Evolutionary conservation across 257 asterid genomes (phyloP).

Genomic region (Scutellaria barbata): DNA sequence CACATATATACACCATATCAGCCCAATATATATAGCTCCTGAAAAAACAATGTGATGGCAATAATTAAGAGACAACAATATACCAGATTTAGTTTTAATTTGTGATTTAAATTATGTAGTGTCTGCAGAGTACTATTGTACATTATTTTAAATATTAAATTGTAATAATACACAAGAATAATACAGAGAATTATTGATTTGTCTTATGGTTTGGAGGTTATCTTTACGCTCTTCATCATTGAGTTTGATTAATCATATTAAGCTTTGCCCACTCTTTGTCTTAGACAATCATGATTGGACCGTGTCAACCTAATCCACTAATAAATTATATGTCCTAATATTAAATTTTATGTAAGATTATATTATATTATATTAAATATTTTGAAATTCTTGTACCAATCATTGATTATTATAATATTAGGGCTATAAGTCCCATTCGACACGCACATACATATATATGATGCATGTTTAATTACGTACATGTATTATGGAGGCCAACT

Average conservation of each 20-base stretch:
- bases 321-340: slow-evolving; percentile 14
- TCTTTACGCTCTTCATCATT: slow-evolving; percentile 11
- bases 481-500: not conserved
- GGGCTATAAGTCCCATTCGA: not conserved
- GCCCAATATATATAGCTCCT: not conserved
- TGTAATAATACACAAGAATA: no score
- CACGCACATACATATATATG: not conserved
- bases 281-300: slow-evolving; percentile 32
- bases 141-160: no score
- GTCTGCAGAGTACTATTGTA: no score
- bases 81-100: no score
- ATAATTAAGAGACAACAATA: no score
- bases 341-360: not conserved
- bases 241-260: slow-evolving; percentile 25
- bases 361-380: not conserved
- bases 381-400: slow-evolving; percentile 1
- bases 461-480: slow-evolving; percentile 26
- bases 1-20: not conserved
- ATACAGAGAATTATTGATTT: not conserved
- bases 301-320: slow-evolving; percentile 37
- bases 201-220: not conserved
- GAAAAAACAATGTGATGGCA: no score
- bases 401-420: not conserved
- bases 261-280: slow-evolving; percentile 20
- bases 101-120: no score